Conservation (phyloP, 164 flowering plant genomes). For the Chimonanthus praecox region DNA sequence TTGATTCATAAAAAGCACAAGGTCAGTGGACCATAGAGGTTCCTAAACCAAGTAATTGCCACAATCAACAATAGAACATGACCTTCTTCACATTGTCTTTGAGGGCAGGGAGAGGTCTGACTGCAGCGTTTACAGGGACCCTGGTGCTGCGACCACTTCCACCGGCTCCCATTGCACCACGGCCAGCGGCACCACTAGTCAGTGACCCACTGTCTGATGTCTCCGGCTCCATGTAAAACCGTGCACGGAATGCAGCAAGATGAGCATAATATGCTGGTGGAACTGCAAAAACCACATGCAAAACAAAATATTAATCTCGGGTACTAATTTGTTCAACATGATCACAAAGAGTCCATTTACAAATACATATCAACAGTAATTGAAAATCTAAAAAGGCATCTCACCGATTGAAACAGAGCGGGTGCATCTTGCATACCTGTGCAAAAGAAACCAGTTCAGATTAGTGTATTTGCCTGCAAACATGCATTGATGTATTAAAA, state of each 20-base stretch:
- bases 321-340: neutral
- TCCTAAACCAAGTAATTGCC: no score
- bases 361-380: neutral
- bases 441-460: neutral
- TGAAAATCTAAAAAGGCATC: slow-evolving; percentile 4
- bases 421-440: slow-evolving; percentile 82
- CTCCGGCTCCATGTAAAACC: slow-evolving; percentile 82
- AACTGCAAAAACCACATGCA: slow-evolving; percentile 30
- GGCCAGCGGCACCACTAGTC: slow-evolving; percentile 45
- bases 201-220: slow-evolving; percentile 69
- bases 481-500: neutral
- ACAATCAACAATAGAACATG: slow-evolving; percentile 57
- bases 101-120: slow-evolving; percentile 63
- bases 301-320: neutral
- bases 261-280: slow-evolving; percentile 89
- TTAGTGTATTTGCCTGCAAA: neutral
- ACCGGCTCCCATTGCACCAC: slow-evolving; percentile 30
- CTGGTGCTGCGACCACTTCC: slow-evolving; percentile 39
- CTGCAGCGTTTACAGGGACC: slow-evolving; percentile 40
- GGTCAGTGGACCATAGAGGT: no score
- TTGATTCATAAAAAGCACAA: no score
- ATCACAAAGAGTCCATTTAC: neutral
- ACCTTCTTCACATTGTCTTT: slow-evolving; percentile 74
- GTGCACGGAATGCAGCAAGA: slow-evolving; percentile 74
- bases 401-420: slow-evolving; percentile 79